Evolutionary conservation across 2,329 filamentous ascomycete genomes (phyloP), one percentile per base, ranked within the genome.

Genomic region (Penicillium sp.): DNA sequence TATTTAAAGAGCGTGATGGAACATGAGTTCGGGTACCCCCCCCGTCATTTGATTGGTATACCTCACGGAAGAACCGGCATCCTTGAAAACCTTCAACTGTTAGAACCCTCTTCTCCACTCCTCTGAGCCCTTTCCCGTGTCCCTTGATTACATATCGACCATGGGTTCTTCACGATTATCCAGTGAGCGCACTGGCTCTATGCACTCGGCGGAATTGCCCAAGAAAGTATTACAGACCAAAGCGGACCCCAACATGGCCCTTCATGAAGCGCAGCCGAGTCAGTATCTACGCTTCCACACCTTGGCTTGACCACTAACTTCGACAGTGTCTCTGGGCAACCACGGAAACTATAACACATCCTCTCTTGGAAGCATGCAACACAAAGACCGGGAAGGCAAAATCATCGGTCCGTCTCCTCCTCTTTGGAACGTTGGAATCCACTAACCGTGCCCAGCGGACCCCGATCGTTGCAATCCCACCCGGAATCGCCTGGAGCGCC

Each of bases 391-490:
- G n/a, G 79, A 83, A 59, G 92, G 92, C 50, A 92, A 92, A 63
- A 75, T 83, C 20, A 96, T 96, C 67, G 81, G 92, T 95, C 78
- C 63, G 76, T 59, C 18, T n/a, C 4, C 20, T 20, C 25, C 7
- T 15, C n/a, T 7, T 7, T 20, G 12, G 18, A 29, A 41, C 6
- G 7, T 9, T 27, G 18, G 12, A 26, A 11, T 33, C 12, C 12
- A 46, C 57, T 67, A 49, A 68, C 54, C 14, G 6, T 29, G n/a
- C 2, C 67, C 37, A 96, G 92, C 84, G 67, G 92, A 97, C 53
- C 92, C 92, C 20, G 92, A 97, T 75, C 83, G 85, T 61, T 95
- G 91, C 41, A 97, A 97, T 69, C 92, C 92, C 14, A 96, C 92
- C 14, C 85, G 92, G 63, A 89, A 84, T 67, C 86, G 92, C 68